Conservation (phyloP, 257 asterid species). For the Linaria vulgaris region DNA sequence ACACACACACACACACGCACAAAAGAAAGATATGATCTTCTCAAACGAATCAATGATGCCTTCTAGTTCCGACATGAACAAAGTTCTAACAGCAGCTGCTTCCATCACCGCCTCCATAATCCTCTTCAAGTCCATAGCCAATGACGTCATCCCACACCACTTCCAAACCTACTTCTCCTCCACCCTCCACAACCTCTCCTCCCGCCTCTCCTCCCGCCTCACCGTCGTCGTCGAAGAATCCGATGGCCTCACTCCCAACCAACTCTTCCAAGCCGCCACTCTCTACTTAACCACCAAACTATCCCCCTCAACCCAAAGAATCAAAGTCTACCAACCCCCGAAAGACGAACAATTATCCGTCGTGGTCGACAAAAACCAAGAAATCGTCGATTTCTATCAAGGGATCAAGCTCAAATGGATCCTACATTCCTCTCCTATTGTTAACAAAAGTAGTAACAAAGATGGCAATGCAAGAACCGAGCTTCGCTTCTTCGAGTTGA, state of each 20-base stretch:
- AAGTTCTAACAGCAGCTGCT: slow-evolving; percentile 50
- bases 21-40: slow-evolving; percentile 26
- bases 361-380: slow-evolving; percentile 58
- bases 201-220: slow-evolving; percentile 54
- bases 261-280: slow-evolving; percentile 55
- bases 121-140: slow-evolving; percentile 50
- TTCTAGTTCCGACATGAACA: slow-evolving; percentile 40
- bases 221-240: slow-evolving; percentile 59
- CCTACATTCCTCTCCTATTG: slow-evolving; percentile 35
- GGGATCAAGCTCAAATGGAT: slow-evolving; percentile 50
- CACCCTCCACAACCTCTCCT: slow-evolving; percentile 35
- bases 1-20: not conserved
- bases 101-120: slow-evolving; percentile 47
- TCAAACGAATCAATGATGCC: slow-evolving; percentile 37
- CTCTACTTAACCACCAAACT: slow-evolving; percentile 53
- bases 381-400: slow-evolving; percentile 39
- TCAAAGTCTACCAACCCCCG: slow-evolving; percentile 57
- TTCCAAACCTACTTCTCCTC: slow-evolving; percentile 45
- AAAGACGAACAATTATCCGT: slow-evolving; percentile 49
- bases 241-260: slow-evolving; percentile 68
- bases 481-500: slow-evolving; percentile 49
- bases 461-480: slow-evolving; percentile 33
- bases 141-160: slow-evolving; percentile 49
- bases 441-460: slow-evolving; percentile 27
- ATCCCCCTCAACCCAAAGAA: slow-evolving; percentile 47